These are phyloP conservation scores for Komagataella pseudopastoris DNA, from an alignment of 805 yeast species.

Conservation along the genomic window DNA sequence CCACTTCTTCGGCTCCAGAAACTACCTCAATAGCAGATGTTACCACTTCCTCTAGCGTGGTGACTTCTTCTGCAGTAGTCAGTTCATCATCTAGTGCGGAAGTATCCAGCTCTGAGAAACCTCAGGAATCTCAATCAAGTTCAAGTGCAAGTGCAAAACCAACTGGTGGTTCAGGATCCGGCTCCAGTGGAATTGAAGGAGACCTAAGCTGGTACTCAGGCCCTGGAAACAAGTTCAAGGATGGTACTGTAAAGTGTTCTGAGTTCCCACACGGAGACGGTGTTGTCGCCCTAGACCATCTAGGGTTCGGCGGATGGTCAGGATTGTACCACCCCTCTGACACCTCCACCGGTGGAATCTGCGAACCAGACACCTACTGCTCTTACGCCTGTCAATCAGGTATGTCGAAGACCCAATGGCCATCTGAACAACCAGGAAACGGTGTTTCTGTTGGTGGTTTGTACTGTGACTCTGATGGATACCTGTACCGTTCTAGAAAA, in stretches of 20 bases:
- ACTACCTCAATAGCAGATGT: slow-evolving; percentile 8
- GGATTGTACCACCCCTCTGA: slow-evolving; percentile 39
- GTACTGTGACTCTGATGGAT: slow-evolving; percentile 38
- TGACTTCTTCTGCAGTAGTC: slow-evolving; percentile 4
- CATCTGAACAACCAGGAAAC: slow-evolving; percentile 46
- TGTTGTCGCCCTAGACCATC: slow-evolving; percentile 60
- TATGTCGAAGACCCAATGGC: slow-evolving; percentile 78
- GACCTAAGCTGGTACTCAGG: slow-evolving; percentile 41
- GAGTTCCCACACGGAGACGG: slow-evolving; percentile 74
- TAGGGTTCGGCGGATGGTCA: slow-evolving; percentile 75
- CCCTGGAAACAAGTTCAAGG: slow-evolving; percentile 54
- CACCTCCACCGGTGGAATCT: slow-evolving; percentile 36
- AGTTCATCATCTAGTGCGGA: slow-evolving; percentile 11
- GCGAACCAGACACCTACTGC: slow-evolving; percentile 59
- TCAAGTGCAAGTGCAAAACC: slow-evolving; percentile 19
- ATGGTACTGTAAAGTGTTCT: slow-evolving; percentile 57
- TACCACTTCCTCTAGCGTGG: slow-evolving; percentile 3
- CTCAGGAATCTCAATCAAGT: slow-evolving; percentile 15
- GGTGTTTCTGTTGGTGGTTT: slow-evolving; percentile 69
- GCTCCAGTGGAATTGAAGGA: slow-evolving; percentile 30
- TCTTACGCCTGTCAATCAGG: slow-evolving; percentile 72
- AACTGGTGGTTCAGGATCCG: slow-evolving; percentile 15
- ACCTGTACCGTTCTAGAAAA: slow-evolving; percentile 46
- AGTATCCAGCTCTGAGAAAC: slow-evolving; percentile 11
- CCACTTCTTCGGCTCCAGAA: slow-evolving; percentile 8